Conservation (phyloP, 352 stramenopile genomes). For the Phytophthora pisi region DNA sequence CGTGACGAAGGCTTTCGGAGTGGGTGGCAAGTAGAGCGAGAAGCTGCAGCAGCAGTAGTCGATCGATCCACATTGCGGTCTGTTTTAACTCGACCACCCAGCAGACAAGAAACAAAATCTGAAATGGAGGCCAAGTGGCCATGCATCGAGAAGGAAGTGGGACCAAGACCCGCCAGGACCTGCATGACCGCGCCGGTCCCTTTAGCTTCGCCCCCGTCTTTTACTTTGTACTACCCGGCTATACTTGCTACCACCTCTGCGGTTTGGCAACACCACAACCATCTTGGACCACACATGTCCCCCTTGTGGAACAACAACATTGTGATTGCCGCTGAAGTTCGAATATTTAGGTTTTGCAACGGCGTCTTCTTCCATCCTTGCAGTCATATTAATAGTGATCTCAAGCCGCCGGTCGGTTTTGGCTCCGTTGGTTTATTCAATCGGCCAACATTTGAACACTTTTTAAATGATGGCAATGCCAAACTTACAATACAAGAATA, state of each 20-base stretch:
- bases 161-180: not conserved
- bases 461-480: too few species aligned
- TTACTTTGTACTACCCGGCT: not conserved
- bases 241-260: not conserved
- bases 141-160: not conserved
- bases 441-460: too few species aligned
- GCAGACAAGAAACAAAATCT: not conserved
- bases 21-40: not conserved
- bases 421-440: too few species aligned
- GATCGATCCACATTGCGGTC: slow-evolving; percentile 1
- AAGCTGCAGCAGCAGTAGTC: slow-evolving; percentile 4
- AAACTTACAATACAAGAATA: too few species aligned
- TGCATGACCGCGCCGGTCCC: not conserved
- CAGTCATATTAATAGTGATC: too few species aligned
- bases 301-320: not conserved
- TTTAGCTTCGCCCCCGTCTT: not conserved
- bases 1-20: slow-evolving; percentile 11
- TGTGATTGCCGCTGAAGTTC: too few species aligned
- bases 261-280: not conserved
- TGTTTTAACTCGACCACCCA: not conserved
- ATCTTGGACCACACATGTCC: not conserved
- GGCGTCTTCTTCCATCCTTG: too few species aligned
- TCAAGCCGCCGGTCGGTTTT: too few species aligned
- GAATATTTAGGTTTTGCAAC: too few species aligned
- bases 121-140: slow-evolving; percentile 1